Conservation (phyloP, 345 rosid genomes). For the Eucalyptus regnans region DNA sequence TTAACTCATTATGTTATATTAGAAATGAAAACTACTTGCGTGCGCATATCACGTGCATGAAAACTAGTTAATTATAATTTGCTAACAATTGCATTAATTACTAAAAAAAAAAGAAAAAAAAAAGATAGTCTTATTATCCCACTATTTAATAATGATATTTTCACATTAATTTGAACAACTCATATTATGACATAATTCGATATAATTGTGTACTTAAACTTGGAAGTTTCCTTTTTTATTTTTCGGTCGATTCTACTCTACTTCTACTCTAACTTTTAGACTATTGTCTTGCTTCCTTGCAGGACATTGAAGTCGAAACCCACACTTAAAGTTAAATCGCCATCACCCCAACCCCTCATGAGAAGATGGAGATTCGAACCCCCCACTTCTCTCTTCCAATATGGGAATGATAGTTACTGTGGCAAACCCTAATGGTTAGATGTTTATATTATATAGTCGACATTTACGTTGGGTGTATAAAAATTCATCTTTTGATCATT, state of each 20-base stretch:
- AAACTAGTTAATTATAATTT: neutral
- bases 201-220: neutral
- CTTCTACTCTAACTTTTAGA: accelerated
- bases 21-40: neutral
- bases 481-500: neutral
- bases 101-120: neutral
- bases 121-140: neutral
- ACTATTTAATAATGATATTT: neutral
- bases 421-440: accelerated
- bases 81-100: neutral
- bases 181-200: neutral
- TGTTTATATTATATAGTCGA: neutral
- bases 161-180: neutral
- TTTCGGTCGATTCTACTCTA: accelerated
- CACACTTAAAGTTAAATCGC: too few species aligned
- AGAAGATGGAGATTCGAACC: accelerated
- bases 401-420: accelerated
- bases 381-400: accelerated
- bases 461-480: neutral
- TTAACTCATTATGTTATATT: neutral
- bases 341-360: too few species aligned
- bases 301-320: accelerated
- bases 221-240: accelerated
- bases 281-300: accelerated
- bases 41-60: neutral